phyloP scores from a whole-genome alignment of 2,329 filamentous ascomycete species.

The Verticillium nonalfalfae region DNA sequence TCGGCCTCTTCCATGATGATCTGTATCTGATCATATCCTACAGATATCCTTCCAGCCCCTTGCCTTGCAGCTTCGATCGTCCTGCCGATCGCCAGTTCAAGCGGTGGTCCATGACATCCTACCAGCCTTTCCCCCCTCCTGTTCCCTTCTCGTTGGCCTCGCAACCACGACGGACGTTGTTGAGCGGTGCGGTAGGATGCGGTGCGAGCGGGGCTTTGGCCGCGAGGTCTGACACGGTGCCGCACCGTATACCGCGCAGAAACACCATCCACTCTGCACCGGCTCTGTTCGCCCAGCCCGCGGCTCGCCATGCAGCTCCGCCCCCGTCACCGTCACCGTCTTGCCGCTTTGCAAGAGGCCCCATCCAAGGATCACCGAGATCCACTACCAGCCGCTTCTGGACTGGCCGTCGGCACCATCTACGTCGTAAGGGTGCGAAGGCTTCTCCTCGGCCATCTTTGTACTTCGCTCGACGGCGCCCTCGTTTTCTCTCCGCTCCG shows the following conservation, averaged over 20 bases:
- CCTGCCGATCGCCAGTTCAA: conserved; percentile 1
- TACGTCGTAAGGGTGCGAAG: not conserved
- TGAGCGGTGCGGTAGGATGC: conserved; percentile 1
- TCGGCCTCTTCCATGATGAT: not conserved
- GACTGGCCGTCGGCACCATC: not conserved
- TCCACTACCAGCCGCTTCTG: not conserved
- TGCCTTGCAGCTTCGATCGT: not conserved
- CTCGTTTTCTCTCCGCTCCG: not conserved
- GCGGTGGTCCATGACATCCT: not conserved
- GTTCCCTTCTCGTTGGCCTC: not conserved
- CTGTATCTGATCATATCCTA: not conserved
- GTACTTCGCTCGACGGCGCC: not conserved
- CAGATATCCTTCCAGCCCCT: not conserved
- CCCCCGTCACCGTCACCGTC: not conserved
- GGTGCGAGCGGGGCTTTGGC: conserved; percentile 2
- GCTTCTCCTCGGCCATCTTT: not conserved
- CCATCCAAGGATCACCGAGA: not conserved
- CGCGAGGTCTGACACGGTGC: not conserved
- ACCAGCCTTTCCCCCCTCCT: not conserved
- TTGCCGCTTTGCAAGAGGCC: not conserved
- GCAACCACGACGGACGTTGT: not conserved
- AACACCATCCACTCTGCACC: not conserved
- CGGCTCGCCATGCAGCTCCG: not conserved
- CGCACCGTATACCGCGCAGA: not conserved
- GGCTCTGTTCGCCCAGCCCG: not conserved